Conservation (phyloP, 495 filamentous ascomycete species). For the Xylaria bambusicola region DNA sequence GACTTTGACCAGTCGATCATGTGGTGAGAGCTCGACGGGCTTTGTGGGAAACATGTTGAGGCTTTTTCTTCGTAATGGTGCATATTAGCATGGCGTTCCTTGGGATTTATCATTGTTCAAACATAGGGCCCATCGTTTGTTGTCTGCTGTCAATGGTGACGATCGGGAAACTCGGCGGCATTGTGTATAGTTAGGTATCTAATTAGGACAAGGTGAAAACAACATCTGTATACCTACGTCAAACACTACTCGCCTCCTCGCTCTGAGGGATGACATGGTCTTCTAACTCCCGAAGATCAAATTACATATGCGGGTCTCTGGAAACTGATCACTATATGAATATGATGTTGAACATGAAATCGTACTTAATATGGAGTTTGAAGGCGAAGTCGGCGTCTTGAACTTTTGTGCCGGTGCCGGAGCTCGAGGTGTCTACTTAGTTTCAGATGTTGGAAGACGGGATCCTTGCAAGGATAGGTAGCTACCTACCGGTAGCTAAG, state of each 20-base stretch:
- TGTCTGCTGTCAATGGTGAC: background rate
- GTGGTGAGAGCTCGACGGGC: slow-evolving; percentile 32
- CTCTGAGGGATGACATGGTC: no score
- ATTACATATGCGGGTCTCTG: background rate
- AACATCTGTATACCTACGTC: no score
- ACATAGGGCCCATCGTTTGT: background rate
- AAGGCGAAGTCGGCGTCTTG: slow-evolving; percentile 34
- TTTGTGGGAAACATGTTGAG: slow-evolving; percentile 5
- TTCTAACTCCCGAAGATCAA: no score
- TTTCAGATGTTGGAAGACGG: no score
- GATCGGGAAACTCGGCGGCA: no score
- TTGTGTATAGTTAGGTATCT: no score
- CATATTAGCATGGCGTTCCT: slow-evolving; percentile 9
- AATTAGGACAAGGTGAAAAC: no score
- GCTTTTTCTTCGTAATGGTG: slow-evolving; percentile 4
- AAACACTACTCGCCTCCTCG: no score
- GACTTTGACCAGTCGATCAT: slow-evolving; percentile 71
- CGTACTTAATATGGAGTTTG: slow-evolving; percentile 9
- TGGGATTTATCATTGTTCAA: background rate
- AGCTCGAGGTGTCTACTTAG: no score
- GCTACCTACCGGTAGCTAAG: no score
- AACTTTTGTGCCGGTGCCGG: slow-evolving; percentile 28
- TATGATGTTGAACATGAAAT: slow-evolving; percentile 14
- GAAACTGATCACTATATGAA: slow-evolving; percentile 6
- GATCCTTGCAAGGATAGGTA: no score